Percentiles rank a stretch among this genome's conserved stretches.
These are phyloP conservation scores for Bidens hawaiensis DNA, from an alignment of 140 eudicot genomes.

Conservation along the genomic window DNA sequence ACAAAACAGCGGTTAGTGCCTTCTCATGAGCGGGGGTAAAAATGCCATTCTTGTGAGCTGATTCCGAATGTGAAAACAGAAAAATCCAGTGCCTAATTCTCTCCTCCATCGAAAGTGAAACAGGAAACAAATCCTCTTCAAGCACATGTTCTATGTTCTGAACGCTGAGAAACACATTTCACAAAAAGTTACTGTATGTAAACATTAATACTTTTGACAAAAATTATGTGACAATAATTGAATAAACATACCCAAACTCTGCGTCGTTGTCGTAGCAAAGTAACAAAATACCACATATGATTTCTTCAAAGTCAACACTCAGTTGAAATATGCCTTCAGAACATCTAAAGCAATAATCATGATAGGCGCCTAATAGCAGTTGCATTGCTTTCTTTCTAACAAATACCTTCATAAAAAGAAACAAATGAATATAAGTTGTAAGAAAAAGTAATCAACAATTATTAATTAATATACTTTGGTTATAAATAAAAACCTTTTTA, in stretches of 20 bases:
- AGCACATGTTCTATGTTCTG: constrained; percentile 71
- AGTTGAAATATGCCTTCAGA: constrained; percentile 44
- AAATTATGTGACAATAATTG: constrained; percentile 11
- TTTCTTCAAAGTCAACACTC: constrained; percentile 62
- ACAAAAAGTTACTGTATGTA: not conserved
- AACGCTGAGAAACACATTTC: constrained; percentile 45
- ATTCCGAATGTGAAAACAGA: constrained; percentile 61
- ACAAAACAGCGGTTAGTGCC: constrained; percentile 64
- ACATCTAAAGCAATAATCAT: constrained; percentile 67
- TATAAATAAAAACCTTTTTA: constrained; percentile 57
- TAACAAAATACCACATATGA: constrained; percentile 79
- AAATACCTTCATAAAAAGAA: constrained; percentile 42
- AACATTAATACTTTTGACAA: constrained; percentile 2
- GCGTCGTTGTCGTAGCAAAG: constrained; percentile 78
- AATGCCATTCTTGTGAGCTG: constrained; percentile 54
- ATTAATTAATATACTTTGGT: not conserved
- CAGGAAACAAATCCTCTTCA: constrained; percentile 71
- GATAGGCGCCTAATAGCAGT: constrained; percentile 82
- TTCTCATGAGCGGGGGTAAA: constrained; percentile 56
- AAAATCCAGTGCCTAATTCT: constrained; percentile 77
- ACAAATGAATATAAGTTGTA: constrained; percentile 13
- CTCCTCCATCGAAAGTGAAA: constrained; percentile 74
- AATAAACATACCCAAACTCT: constrained; percentile 63
- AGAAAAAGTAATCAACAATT: constrained; percentile 5
- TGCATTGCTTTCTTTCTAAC: constrained; percentile 71